phyloP scores from a whole-genome alignment of 2,329 filamentous ascomycete genomes.

The Lasiodiplodia hormozganensis region DNA sequence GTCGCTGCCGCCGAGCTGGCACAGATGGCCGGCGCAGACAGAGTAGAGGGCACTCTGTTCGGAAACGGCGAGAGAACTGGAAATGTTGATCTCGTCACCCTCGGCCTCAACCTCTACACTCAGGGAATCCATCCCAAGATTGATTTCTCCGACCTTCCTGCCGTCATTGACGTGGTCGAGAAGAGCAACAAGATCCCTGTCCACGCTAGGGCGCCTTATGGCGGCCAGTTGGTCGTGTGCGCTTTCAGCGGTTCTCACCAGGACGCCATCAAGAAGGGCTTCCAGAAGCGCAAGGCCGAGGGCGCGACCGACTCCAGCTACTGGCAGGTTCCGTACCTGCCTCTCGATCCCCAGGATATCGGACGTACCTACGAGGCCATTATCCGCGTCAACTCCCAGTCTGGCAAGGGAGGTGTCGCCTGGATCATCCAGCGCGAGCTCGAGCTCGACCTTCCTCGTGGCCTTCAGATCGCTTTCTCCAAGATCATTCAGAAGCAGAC shows the following conservation, averaged over 20 bases:
- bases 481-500: slow-evolving; percentile 83
- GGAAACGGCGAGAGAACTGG: slow-evolving; percentile 95
- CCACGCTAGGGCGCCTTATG: slow-evolving; percentile 88
- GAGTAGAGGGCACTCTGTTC: slow-evolving; percentile 93
- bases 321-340: slow-evolving; percentile 91
- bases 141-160: slow-evolving; percentile 89
- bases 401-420: slow-evolving; percentile 90
- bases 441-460: slow-evolving; percentile 89
- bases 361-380: slow-evolving; percentile 97
- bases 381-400: slow-evolving; percentile 97
- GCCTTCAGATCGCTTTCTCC: slow-evolving; percentile 89
- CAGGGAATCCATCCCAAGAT: slow-evolving; percentile 85
- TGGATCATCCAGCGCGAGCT: slow-evolving; percentile 93
- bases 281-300: slow-evolving; percentile 71
- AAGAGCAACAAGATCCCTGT: slow-evolving; percentile 94
- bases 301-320: slow-evolving; percentile 67
- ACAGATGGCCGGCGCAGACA: slow-evolving; percentile 94
- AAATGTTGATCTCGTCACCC: slow-evolving; percentile 92
- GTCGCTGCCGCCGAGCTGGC: slow-evolving; percentile 89
- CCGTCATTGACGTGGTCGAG: slow-evolving; percentile 88
- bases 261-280: slow-evolving; percentile 92
- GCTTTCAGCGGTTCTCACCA: slow-evolving; percentile 93
- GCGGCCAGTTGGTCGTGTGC: slow-evolving; percentile 87
- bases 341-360: slow-evolving; percentile 90
- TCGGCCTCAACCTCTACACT: slow-evolving; percentile 93